Conservation (phyloP, 768 basidiomycete species). For the Leccinum variicolor region DNA sequence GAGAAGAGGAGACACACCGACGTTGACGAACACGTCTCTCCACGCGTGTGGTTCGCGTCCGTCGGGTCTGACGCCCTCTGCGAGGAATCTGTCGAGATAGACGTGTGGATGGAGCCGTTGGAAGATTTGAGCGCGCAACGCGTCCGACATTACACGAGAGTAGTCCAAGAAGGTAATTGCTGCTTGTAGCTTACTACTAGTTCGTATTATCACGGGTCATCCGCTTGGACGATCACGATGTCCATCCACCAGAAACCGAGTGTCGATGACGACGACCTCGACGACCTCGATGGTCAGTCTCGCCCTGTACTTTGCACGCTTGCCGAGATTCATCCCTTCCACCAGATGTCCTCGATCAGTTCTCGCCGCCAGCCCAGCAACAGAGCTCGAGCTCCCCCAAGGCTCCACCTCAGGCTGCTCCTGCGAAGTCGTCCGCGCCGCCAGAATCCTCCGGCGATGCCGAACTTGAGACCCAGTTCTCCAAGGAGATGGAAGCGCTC, state of each 20-base stretch:
- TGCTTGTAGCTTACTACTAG: too few species aligned
- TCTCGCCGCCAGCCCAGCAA: slow-evolving; percentile 23
- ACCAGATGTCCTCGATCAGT: slow-evolving; percentile 49
- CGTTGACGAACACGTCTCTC: slow-evolving; percentile 75
- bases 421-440: slow-evolving; percentile 18
- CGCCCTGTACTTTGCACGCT: neutral
- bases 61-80: slow-evolving; percentile 77
- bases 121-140: slow-evolving; percentile 49
- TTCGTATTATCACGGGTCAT: too few species aligned
- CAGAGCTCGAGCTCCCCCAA: slow-evolving; percentile 10
- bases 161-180: too few species aligned
- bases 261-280: slow-evolving; percentile 36
- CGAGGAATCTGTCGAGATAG: slow-evolving; percentile 85
- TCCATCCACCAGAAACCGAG: slow-evolving; percentile 9
- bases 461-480: slow-evolving; percentile 40
- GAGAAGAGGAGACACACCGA: slow-evolving; percentile 51
- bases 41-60: slow-evolving; percentile 68
- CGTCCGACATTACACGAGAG: slow-evolving; percentile 15
- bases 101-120: slow-evolving; percentile 85
- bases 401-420: slow-evolving; percentile 10
- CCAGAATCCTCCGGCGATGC: slow-evolving; percentile 1
- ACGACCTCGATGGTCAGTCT: slow-evolving; percentile 41
- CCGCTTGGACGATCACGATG: neutral
- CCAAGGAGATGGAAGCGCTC: slow-evolving; percentile 43
- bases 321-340: slow-evolving; percentile 6